A percentile compares a stretch with the other conserved stretches of the same genome.
These are phyloP conservation scores for Pleurotus tuber-regium DNA, from an alignment of 768 basidiomycete species.

Conservation along the genomic window DNA sequence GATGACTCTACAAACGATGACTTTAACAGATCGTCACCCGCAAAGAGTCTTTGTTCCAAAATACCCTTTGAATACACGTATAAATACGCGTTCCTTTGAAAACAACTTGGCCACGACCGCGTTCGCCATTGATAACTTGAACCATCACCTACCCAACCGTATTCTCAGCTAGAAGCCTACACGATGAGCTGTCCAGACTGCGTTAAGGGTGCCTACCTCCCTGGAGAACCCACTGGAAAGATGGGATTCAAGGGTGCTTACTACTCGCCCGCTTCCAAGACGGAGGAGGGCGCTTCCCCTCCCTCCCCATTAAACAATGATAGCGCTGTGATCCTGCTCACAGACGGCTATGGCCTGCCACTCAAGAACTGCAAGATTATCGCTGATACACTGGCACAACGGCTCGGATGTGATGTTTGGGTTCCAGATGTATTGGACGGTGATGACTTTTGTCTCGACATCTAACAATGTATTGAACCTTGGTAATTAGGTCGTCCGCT, in stretches of 20 bases:
- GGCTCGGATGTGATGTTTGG: conserved; percentile 53
- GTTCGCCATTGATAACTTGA: too few relatives aligned
- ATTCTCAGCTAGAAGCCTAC: too few relatives aligned
- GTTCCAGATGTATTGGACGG: conserved; percentile 55
- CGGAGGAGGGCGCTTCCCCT: conserved; percentile 20
- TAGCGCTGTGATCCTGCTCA: conserved; percentile 34
- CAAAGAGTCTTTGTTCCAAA: too few relatives aligned
- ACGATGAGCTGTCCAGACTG: conserved; percentile 42
- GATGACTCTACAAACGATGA: too few relatives aligned
- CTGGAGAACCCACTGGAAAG: conserved; percentile 42
- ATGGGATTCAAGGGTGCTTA: conserved; percentile 40
- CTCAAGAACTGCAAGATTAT: conserved; percentile 51
- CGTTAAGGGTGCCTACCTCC: conserved; percentile 38
- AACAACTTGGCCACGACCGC: too few relatives aligned
- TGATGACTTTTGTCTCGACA: conserved; percentile 11
- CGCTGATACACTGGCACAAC: conserved; percentile 44
- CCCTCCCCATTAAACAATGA: conserved; percentile 25
- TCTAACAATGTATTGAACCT: neutral
- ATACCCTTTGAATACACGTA: too few relatives aligned
- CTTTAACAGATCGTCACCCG: too few relatives aligned
- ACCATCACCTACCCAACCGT: too few relatives aligned
- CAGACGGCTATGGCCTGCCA: conserved; percentile 53
- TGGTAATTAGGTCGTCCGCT: conserved; percentile 28
- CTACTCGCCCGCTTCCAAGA: conserved; percentile 28
- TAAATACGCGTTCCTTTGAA: too few relatives aligned